Evolutionary conservation across 1,284 basidiomycete species (phyloP).

Genomic region (Pseudozyma pruni): DNA sequence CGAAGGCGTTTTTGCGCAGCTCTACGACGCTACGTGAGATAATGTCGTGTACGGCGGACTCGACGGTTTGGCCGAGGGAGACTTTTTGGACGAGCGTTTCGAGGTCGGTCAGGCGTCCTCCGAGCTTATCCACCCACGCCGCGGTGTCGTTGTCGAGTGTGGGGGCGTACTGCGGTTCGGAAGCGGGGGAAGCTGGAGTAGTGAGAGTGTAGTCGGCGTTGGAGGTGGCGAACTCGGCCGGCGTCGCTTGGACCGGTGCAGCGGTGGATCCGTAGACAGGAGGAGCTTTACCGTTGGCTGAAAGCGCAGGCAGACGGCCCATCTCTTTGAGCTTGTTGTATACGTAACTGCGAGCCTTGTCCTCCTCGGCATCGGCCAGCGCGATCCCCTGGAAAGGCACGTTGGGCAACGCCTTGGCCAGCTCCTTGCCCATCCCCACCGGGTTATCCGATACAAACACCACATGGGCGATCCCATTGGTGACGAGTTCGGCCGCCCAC

Average conservation of each 20-base stretch:
- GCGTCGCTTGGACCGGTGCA: neutral
- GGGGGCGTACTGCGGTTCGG: constrained; percentile 16
- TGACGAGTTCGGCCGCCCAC: constrained; percentile 79
- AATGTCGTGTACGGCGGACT: constrained; percentile 59
- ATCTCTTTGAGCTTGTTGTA: constrained; percentile 79
- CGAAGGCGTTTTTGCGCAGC: constrained; percentile 89
- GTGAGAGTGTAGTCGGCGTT: constrained; percentile 1
- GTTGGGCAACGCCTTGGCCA: constrained; percentile 86
- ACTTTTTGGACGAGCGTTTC: constrained; percentile 62
- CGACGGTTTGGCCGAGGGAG: constrained; percentile 51
- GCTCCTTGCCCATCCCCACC: constrained; percentile 79
- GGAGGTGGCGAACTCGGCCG: constrained; percentile 4
- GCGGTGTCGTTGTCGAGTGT: constrained; percentile 50
- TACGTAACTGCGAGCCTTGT: constrained; percentile 83
- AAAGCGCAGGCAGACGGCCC: constrained; percentile 63
- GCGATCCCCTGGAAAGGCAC: constrained; percentile 77
- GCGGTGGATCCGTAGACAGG: constrained; percentile 9
- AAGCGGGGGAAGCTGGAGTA: neutral
- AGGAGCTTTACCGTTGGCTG: neutral
- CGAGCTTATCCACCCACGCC: constrained; percentile 60
- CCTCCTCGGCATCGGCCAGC: constrained; percentile 79
- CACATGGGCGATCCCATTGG: constrained; percentile 82
- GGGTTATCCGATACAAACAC: constrained; percentile 89
- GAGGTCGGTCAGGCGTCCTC: constrained; percentile 62
- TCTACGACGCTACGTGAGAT: constrained; percentile 82